Conservation (phyloP, 169 alveolate species). For the Eimeria mitis region DNA sequence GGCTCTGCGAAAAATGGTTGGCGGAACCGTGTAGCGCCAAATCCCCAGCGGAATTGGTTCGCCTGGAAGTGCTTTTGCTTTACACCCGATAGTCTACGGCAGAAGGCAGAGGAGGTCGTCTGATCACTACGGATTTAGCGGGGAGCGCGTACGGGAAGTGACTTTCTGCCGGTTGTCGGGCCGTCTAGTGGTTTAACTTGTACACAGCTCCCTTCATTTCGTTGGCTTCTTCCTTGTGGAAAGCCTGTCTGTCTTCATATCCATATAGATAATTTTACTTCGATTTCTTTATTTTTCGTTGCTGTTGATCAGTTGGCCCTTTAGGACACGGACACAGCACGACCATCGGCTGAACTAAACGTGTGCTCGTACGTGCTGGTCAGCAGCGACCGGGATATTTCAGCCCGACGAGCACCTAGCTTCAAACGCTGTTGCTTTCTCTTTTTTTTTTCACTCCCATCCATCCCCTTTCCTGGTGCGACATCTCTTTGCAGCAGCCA, state of each 20-base stretch:
- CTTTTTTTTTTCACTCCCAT: slow-evolving; percentile 5
- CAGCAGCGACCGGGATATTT: slow-evolving; percentile 9
- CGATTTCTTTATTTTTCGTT: background rate
- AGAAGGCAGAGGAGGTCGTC: slow-evolving; percentile 2
- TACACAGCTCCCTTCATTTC: background rate
- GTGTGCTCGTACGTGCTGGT: background rate
- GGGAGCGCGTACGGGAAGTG: background rate
- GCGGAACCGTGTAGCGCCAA: slow-evolving; percentile 53
- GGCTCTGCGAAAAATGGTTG: slow-evolving; percentile 74
- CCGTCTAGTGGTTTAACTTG: background rate
- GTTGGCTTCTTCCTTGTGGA: background rate
- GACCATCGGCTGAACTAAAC: background rate
- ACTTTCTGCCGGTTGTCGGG: slow-evolving; percentile 10
- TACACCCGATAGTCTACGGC: background rate
- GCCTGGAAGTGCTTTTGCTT: slow-evolving; percentile 5
- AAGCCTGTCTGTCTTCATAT: slow-evolving; percentile 35
- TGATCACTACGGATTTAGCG: background rate
- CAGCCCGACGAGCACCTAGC: slow-evolving; percentile 4
- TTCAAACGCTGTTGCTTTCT: background rate
- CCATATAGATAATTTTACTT: slow-evolving; percentile 10
- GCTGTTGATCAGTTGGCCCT: slow-evolving; percentile 13
- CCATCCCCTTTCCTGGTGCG: background rate
- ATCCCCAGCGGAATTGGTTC: slow-evolving; percentile 70
- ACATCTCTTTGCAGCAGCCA: background rate
- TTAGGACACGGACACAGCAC: background rate